Evolutionary conservation across 208 protist genomes (phyloP).

Genomic region (Tritrichomonas musculus): DNA sequence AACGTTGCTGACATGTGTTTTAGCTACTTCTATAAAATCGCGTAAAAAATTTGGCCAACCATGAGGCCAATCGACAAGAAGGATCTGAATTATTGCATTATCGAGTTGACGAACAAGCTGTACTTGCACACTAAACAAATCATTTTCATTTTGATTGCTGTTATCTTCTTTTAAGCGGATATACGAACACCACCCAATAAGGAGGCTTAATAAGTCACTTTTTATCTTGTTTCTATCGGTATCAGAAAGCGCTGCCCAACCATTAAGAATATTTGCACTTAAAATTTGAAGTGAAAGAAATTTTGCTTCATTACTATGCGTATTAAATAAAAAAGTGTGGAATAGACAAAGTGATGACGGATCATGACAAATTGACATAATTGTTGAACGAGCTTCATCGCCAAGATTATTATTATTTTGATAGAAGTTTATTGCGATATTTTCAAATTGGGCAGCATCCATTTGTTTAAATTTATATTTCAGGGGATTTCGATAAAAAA

Average conservation of each 20-base stretch:
- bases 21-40: neutral
- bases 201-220: neutral
- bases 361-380: neutral
- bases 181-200: neutral
- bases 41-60: neutral
- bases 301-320: neutral
- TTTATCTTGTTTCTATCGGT: neutral
- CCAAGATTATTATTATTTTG: neutral
- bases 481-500: too few species aligned
- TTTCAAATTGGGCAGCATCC: neutral
- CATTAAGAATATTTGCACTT: neutral
- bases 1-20: too few species aligned
- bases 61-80: neutral
- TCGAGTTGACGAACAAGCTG: neutral
- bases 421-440: neutral
- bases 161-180: too few species aligned
- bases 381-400: neutral
- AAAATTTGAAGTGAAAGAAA: neutral
- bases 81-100: neutral
- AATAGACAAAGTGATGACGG: neutral
- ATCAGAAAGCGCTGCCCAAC: neutral
- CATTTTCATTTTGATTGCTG: too few species aligned
- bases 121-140: too few species aligned
- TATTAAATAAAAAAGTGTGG: neutral
- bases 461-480: too few species aligned